Evolutionary conservation across 1,284 basidiomycete species (phyloP).

Genomic region (Athelia psychrophila): DNA sequence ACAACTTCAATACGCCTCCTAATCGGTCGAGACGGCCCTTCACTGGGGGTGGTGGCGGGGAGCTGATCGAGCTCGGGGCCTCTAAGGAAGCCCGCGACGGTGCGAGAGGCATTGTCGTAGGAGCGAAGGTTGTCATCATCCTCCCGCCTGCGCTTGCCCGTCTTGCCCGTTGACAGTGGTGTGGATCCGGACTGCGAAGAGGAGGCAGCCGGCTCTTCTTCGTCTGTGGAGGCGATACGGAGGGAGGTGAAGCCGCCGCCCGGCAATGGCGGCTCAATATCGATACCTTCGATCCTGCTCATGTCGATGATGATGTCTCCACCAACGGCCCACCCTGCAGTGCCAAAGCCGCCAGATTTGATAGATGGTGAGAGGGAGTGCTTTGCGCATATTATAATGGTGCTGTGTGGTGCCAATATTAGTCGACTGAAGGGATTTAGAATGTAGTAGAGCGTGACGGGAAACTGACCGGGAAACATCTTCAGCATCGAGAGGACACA

Average conservation of each 20-base stretch:
- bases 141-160: constrained; percentile 54
- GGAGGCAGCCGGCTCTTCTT: constrained; percentile 4
- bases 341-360: constrained; percentile 87
- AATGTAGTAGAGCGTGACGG: constrained; percentile 6
- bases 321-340: constrained; percentile 83
- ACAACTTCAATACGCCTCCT: constrained; percentile 38
- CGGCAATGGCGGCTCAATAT: constrained; percentile 57
- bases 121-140: constrained; percentile 48
- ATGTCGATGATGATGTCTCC: constrained; percentile 85
- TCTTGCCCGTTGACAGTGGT: constrained; percentile 36
- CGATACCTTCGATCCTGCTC: constrained; percentile 59
- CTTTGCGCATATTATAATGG: constrained; percentile 66
- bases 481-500: constrained; percentile 66
- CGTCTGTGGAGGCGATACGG: constrained; percentile 40
- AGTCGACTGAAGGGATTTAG: constrained; percentile 6
- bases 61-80: constrained; percentile 28
- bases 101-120: constrained; percentile 51
- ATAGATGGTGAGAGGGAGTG: constrained; percentile 76
- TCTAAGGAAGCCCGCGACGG: constrained; percentile 53
- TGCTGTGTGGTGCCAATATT: constrained; percentile 36
- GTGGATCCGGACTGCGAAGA: constrained; percentile 9
- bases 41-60: constrained; percentile 22
- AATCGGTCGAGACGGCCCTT: constrained; percentile 37
- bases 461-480: constrained; percentile 68
- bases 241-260: constrained; percentile 57